Evolutionary conservation across 1,284 basidiomycete species (phyloP).

Genomic region (Xanthoconium separans): DNA sequence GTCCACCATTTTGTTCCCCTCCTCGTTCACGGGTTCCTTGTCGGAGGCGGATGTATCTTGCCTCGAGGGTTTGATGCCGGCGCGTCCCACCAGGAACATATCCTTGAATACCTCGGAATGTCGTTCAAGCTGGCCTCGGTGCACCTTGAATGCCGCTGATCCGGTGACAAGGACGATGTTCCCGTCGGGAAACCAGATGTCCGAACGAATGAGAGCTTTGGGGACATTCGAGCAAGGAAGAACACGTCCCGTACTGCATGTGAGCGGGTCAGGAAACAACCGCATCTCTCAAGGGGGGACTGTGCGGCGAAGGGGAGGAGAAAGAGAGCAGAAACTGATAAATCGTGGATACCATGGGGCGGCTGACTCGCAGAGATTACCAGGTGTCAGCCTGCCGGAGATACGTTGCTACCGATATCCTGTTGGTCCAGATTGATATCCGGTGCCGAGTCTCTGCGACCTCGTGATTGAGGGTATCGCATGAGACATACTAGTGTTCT

Average conservation of each 20-base stretch:
- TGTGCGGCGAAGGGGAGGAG: background rate
- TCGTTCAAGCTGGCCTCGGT: conserved; percentile 65
- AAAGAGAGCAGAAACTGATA: background rate
- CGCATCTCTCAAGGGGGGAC: conserved; percentile 18
- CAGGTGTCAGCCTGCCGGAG: conserved; percentile 14
- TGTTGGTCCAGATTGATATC: conserved; percentile 17
- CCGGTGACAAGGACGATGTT: conserved; percentile 63
- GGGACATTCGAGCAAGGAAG: conserved; percentile 8
- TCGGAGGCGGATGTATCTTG: background rate
- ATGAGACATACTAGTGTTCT: conserved; percentile 3
- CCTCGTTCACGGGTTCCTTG: conserved; percentile 14
- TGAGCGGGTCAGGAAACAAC: conserved; percentile 25
- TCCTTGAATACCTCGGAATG: conserved; percentile 72
- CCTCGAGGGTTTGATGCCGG: background rate
- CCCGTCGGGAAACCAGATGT: conserved; percentile 72
- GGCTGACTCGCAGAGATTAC: conserved; percentile 16
- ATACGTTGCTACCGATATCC: background rate
- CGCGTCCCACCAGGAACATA: conserved; percentile 57
- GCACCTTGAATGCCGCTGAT: conserved; percentile 64
- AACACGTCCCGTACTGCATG: conserved; percentile 18
- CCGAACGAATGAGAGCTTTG: conserved; percentile 41
- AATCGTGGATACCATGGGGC: conserved; percentile 2
- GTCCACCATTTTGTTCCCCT: conserved; percentile 44
- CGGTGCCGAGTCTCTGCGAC: background rate
- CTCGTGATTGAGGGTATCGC: background rate